Percentiles rank a stretch among this genome's conserved stretches.
phyloP scores from a whole-genome alignment of 2,329 filamentous ascomycete genomes.

The Penicillium brasilianum region DNA sequence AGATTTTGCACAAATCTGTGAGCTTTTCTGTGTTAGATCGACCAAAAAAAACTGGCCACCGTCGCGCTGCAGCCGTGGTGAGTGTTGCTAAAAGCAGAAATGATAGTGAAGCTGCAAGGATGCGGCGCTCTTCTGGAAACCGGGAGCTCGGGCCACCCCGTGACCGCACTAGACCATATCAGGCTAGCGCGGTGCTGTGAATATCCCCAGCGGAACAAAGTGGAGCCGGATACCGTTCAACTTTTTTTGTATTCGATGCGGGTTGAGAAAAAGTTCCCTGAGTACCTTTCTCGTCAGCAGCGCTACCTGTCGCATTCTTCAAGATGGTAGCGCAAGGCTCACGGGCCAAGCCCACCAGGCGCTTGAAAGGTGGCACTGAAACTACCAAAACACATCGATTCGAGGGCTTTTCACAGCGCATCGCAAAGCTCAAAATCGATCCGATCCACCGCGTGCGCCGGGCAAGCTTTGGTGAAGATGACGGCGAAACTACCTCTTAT shows the following conservation, averaged over 20 bases:
- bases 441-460: conserved; percentile 87
- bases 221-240: conserved; percentile 38
- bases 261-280: conserved; percentile 29
- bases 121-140: conserved; percentile 5
- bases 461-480: conserved; percentile 77
- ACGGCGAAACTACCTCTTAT: conserved; percentile 79
- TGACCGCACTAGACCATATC: conserved; percentile 27
- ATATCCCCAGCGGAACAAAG: conserved; percentile 40
- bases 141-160: conserved; percentile 43
- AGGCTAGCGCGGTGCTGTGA: conserved; percentile 21
- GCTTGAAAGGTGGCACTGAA: conserved; percentile 68
- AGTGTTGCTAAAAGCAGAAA: background rate
- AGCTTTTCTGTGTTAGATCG: background rate
- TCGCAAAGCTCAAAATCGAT: conserved; percentile 90
- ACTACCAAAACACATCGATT: conserved; percentile 86
- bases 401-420: conserved; percentile 88
- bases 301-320: conserved; percentile 33
- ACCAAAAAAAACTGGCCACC: background rate
- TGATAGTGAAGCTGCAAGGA: conserved; percentile 5
- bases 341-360: conserved; percentile 71
- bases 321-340: conserved; percentile 62
- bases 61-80: background rate
- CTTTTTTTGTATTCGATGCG: conserved; percentile 45
- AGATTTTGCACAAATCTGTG: background rate
- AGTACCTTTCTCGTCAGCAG: conserved; percentile 30